A percentile compares a stretch with the other conserved stretches of the same genome.
Conservation (phyloP, 805 yeast species). For the Suhomyces sp. region DNA sequence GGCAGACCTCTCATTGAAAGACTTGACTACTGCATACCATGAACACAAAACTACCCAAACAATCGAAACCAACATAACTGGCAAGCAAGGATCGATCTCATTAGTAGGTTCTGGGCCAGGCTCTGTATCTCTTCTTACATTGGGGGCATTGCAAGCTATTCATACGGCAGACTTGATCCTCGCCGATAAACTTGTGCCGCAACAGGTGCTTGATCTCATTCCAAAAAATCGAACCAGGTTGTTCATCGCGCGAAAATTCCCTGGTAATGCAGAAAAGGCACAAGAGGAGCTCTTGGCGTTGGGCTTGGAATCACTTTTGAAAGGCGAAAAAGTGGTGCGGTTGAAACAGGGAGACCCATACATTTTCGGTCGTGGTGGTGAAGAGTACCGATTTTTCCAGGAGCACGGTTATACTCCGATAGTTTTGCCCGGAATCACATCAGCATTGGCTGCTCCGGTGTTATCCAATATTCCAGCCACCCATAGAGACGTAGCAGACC, state of each 20-base stretch:
- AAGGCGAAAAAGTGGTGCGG: slow-evolving; percentile 79
- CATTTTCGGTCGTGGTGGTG: slow-evolving; percentile 95
- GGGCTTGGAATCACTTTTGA: slow-evolving; percentile 61
- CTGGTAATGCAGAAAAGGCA: slow-evolving; percentile 94
- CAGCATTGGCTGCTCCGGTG: slow-evolving; percentile 86
- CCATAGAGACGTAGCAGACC: slow-evolving; percentile 88
- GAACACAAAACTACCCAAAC: slow-evolving; percentile 13
- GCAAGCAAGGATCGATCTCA: slow-evolving; percentile 56
- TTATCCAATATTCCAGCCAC: slow-evolving; percentile 85
- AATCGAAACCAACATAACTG: not conserved
- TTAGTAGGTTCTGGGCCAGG: slow-evolving; percentile 98
- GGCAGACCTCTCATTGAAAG: slow-evolving; percentile 57
- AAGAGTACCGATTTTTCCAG: slow-evolving; percentile 71
- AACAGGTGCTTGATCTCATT: slow-evolving; percentile 76
- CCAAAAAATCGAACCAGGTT: slow-evolving; percentile 66
- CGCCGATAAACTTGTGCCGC: slow-evolving; percentile 92
- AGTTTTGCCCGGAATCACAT: slow-evolving; percentile 85
- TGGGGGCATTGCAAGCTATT: slow-evolving; percentile 81
- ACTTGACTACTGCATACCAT: slow-evolving; percentile 46
- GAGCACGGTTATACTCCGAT: slow-evolving; percentile 65
- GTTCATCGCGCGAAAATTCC: slow-evolving; percentile 89
- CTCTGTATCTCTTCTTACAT: slow-evolving; percentile 71
- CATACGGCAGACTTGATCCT: slow-evolving; percentile 77
- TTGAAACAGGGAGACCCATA: slow-evolving; percentile 97
- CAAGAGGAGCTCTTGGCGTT: slow-evolving; percentile 77